These are phyloP conservation scores for Discostella stelligeroides DNA, from an alignment of 108 stramenopile genomes.

Conservation along the genomic window DNA sequence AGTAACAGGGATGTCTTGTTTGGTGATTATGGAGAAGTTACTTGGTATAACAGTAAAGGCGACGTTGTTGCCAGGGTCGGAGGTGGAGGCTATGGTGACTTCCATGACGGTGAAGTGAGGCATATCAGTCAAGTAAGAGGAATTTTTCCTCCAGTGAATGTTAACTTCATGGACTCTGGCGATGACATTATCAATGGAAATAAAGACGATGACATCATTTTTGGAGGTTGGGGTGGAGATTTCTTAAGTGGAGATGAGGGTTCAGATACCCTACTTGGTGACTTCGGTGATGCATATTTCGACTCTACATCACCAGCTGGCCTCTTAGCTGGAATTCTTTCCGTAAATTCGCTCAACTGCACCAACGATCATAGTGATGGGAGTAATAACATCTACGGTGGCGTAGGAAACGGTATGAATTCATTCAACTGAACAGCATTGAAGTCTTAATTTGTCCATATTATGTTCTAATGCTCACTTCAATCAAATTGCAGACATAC, in stretches of 20 bases:
- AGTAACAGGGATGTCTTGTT: constrained; percentile 25
- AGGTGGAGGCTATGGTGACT: constrained; percentile 52
- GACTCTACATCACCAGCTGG: constrained; percentile 1
- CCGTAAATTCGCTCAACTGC: constrained; percentile 16
- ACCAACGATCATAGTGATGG: constrained; percentile 24
- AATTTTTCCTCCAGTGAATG: constrained; percentile 13
- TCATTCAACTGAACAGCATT: too few species aligned
- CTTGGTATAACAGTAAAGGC: constrained; percentile 27
- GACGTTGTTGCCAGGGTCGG: constrained; percentile 32
- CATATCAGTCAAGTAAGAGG: constrained; percentile 5
- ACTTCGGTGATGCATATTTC: constrained; percentile 6
- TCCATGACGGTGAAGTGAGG: constrained; percentile 36
- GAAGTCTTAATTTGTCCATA: too few species aligned
- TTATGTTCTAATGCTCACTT: background rate
- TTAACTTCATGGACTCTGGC: constrained; percentile 20
- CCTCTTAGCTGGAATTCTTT: background rate
- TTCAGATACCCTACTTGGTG: constrained; percentile 3
- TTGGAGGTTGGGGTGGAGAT: constrained; percentile 33
- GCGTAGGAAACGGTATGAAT: constrained; percentile 16
- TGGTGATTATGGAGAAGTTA: constrained; percentile 48
- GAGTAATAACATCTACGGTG: constrained; percentile 14
- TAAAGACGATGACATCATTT: constrained; percentile 16
- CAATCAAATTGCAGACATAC: constrained; percentile 6
- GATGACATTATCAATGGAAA: constrained; percentile 32
- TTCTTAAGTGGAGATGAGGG: background rate